A percentile compares a stretch with the other conserved stretches of the same genome.
phyloP scores from a whole-genome alignment of 768 basidiomycete genomes.

The Termitomyces sp. region DNA sequence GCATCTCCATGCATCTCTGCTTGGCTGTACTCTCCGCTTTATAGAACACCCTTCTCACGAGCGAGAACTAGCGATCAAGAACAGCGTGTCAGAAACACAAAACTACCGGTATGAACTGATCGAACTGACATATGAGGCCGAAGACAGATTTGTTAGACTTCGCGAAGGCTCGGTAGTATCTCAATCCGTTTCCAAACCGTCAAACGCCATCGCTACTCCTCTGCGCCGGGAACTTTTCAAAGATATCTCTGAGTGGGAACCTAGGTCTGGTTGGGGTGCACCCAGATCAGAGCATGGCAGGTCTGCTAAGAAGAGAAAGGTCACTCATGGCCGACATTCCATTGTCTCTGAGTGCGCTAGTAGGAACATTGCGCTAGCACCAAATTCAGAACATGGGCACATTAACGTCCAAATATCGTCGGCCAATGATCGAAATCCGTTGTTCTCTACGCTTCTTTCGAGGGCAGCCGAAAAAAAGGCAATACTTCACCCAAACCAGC shows the following conservation, averaged over 20 bases:
- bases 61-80: constrained; percentile 10
- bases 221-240: constrained; percentile 6
- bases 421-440: neutral
- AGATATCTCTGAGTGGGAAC: constrained; percentile 48
- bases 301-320: constrained; percentile 11
- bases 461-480: constrained; percentile 1
- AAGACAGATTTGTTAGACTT: constrained; percentile 41
- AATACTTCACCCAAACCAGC: constrained; percentile 1
- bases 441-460: constrained; percentile 5
- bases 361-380: neutral
- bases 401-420: neutral
- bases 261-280: constrained; percentile 40
- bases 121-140: constrained; percentile 47
- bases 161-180: constrained; percentile 1
- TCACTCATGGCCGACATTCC: neutral
- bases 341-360: neutral
- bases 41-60: constrained; percentile 34
- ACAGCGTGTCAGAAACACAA: constrained; percentile 22
- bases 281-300: constrained; percentile 10
- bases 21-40: constrained; percentile 45
- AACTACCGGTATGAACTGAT: constrained; percentile 39
- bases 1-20: constrained; percentile 47
- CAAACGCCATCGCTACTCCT: constrained; percentile 1
- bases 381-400: neutral
- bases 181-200: neutral